Percentiles rank a stretch among this genome's conserved stretches.
These are phyloP conservation scores for Boletellus sp. DNA, from an alignment of 768 basidiomycete genomes.

Conservation along the genomic window DNA sequence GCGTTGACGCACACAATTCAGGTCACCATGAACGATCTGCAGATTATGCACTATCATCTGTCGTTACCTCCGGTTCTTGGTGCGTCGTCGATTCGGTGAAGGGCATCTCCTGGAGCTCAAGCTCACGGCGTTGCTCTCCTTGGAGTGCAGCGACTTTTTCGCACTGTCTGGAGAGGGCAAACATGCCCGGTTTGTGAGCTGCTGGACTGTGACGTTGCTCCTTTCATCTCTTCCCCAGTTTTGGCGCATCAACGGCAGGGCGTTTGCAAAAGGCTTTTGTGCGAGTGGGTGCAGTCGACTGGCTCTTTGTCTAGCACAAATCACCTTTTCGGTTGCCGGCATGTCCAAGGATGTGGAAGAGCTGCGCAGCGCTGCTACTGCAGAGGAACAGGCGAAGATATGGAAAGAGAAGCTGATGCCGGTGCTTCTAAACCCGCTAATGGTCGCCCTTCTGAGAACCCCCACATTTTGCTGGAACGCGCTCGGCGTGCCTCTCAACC, in stretches of 20 bases:
- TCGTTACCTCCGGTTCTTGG: background rate
- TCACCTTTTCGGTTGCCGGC: constrained; percentile 57
- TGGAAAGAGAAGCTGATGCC: constrained; percentile 61
- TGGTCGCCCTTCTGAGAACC: constrained; percentile 47
- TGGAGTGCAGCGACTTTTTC: constrained; percentile 62
- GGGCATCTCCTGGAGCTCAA: constrained; percentile 78
- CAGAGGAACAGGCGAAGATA: constrained; percentile 56
- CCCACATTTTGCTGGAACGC: constrained; percentile 69
- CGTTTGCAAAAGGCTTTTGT: constrained; percentile 57
- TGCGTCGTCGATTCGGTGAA: constrained; percentile 45
- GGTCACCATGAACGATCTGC: background rate
- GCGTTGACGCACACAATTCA: background rate
- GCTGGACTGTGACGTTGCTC: constrained; percentile 58
- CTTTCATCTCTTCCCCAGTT: constrained; percentile 73
- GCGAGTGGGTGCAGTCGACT: constrained; percentile 62
- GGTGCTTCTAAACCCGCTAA: constrained; percentile 54
- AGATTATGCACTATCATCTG: background rate
- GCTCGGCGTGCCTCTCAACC: constrained; percentile 69
- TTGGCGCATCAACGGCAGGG: constrained; percentile 60
- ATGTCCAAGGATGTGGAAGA: constrained; percentile 49
- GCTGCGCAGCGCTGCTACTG: constrained; percentile 52
- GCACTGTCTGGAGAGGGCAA: constrained; percentile 63
- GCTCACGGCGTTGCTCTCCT: constrained; percentile 56
- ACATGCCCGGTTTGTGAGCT: constrained; percentile 56
- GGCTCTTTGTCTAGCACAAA: constrained; percentile 59